Evolutionary conservation across 257 asterid genomes (phyloP), one percentile per base, ranked within the genome.

Genomic region (Solanum bulbocastanum): DNA sequence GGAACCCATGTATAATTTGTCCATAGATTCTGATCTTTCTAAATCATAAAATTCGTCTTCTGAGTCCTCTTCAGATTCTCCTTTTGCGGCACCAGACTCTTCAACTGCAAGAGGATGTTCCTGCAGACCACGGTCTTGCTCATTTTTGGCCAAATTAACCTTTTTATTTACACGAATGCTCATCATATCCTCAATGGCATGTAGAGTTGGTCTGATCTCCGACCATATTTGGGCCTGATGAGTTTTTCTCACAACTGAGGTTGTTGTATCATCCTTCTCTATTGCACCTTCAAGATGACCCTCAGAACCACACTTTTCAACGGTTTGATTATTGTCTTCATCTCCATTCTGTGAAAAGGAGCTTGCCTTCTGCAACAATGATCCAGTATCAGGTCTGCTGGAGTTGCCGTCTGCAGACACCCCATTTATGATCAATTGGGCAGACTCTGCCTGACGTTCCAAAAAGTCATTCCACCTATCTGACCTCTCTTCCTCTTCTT

Each of bases 401-500:
- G 65, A 87, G 30, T 73, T 72, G 78, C 36, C 74, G 37, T 89
- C 88, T 69, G 88, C 88, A 35, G 93, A 89, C 68, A 89, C 83
- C 84, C 88, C 94, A 83, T 90, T 88, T 82, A 86, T 36, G 35
- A 91, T 90, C 85, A 89, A 87, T 42, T 91, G 94, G 87, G 90
- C 89, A 49, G 92, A 88, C 84, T 90, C 95, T 65, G 91, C 86
- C 87, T 94, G 98, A 75, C 98, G 93, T 81, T 88, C 93, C 81
- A 96, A 86, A 83, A 96, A 96, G 90, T 93, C 93, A 65, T 84
- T 89, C 99, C 99, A 96, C 91, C 96, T 93, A 88, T 95, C 92
- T 83, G 98, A 95, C 88, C 99, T 94, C 90, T 96, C 98, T 92
- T 92, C 99, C 93, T 96, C 99, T 88, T 96, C 98, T 91, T 95